phyloP scores from a whole-genome alignment of 306 rosid species.

The Trichosanthes cucumerina region DNA sequence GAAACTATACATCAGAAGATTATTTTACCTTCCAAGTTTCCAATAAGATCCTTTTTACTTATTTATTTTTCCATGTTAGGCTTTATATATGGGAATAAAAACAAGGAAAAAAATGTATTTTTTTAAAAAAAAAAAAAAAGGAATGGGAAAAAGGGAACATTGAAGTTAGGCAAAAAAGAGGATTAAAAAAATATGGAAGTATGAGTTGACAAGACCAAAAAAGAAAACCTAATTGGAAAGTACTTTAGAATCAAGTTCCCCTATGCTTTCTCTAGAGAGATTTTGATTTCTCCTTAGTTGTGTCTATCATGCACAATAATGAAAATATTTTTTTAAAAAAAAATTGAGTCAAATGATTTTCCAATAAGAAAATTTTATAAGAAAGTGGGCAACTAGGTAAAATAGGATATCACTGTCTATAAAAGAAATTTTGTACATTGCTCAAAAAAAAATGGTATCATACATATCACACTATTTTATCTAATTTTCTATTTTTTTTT shows the following conservation, averaged over 20 bases:
- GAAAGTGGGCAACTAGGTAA: background rate
- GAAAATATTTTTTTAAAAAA: background rate
- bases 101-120: background rate
- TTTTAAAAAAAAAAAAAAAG: background rate
- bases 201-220: background rate
- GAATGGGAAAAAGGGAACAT: background rate
- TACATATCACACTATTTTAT: background rate
- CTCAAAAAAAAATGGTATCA: background rate
- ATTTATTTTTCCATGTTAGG: background rate
- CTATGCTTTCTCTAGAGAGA: background rate
- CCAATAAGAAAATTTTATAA: background rate
- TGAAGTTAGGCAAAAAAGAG: background rate
- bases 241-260: background rate
- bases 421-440: background rate
- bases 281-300: constrained; percentile 1
- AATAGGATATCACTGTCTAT: background rate
- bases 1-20: no score
- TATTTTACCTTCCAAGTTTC: no score
- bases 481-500: background rate
- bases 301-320: background rate
- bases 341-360: background rate
- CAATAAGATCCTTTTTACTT: no score
- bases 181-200: background rate
- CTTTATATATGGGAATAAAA: background rate
- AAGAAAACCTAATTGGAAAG: background rate